These are phyloP conservation scores for Torulaspora globosa DNA, from an alignment of 1,139 yeast genomes.

Conservation along the genomic window DNA sequence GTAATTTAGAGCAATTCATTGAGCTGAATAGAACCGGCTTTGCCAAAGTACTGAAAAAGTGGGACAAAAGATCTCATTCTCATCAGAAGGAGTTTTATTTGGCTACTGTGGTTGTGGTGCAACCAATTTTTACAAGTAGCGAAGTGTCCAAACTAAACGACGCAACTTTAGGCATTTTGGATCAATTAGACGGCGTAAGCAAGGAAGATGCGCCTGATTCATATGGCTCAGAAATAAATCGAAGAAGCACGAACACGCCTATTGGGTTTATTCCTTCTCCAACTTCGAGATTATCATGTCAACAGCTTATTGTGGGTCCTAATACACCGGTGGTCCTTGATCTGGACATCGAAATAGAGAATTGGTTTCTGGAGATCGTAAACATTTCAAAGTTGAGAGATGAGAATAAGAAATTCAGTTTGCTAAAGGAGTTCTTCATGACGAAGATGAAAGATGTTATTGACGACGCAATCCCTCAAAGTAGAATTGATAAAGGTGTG, in stretches of 20 bases:
- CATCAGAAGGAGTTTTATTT: conserved; percentile 90
- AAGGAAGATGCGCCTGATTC: conserved; percentile 55
- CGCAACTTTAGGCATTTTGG: conserved; percentile 47
- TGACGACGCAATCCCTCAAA: conserved; percentile 17
- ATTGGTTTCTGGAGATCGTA: conserved; percentile 36
- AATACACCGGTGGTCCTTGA: conserved; percentile 15
- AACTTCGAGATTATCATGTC: not conserved
- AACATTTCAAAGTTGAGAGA: conserved; percentile 34
- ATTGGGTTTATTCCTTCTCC: conserved; percentile 5
- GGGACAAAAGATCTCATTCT: conserved; percentile 96
- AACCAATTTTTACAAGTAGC: conserved; percentile 90
- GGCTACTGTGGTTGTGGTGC: conserved; percentile 90
- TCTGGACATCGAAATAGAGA: conserved; percentile 32
- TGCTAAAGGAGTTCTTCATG: conserved; percentile 24
- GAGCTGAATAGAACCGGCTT: conserved; percentile 94
- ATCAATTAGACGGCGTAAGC: conserved; percentile 81
- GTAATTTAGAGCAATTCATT: conserved; percentile 84
- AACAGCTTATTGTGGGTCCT: conserved; percentile 2
- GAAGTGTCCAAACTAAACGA: conserved; percentile 85
- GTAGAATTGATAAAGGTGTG: conserved; percentile 20
- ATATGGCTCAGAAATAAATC: conserved; percentile 25
- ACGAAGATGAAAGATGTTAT: conserved; percentile 27
- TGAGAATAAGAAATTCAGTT: conserved; percentile 25
- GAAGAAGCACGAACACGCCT: not conserved
- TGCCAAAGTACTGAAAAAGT: conserved; percentile 88